A percentile compares a stretch with the other conserved stretches of the same genome.
Conservation (phyloP, 805 yeast genomes). For the Cyberlindnera amylophila region DNA sequence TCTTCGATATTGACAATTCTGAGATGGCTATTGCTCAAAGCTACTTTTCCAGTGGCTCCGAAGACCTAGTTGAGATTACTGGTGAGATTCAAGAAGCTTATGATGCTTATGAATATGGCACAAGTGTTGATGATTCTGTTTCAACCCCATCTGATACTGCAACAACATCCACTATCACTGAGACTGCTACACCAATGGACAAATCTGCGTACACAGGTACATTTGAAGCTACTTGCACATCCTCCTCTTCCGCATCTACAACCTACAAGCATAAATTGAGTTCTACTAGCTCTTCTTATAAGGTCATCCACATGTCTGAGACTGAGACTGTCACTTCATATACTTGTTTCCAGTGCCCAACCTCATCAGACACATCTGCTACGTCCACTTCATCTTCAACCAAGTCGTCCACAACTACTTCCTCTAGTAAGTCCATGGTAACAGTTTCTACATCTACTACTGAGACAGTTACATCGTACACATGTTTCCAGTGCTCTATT, state of each 20-base stretch:
- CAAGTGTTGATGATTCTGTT: neutral
- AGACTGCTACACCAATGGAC: neutral
- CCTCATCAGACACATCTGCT: neutral
- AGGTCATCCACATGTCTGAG: neutral
- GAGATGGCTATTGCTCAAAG: constrained; percentile 19
- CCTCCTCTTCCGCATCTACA: neutral
- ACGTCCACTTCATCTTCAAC: neutral
- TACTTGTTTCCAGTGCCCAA: constrained; percentile 4
- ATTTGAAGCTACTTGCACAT: neutral
- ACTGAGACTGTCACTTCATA: constrained; percentile 1
- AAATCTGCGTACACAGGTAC: constrained; percentile 6
- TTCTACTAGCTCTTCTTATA: neutral
- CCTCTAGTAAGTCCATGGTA: neutral
- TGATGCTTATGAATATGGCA: constrained; percentile 8
- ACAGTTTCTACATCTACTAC: neutral
- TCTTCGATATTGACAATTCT: constrained; percentile 20
- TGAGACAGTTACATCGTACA: neutral
- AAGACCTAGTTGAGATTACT: constrained; percentile 14
- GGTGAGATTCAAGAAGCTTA: constrained; percentile 18
- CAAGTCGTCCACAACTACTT: neutral
- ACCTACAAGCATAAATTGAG: neutral
- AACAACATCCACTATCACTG: constrained; percentile 4
- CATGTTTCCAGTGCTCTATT: neutral
- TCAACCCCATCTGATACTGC: constrained; percentile 3
- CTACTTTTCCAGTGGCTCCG: constrained; percentile 1